phyloP scores from a whole-genome alignment of 1,139 yeast genomes.

The Blastobotrys capitulatus region DNA sequence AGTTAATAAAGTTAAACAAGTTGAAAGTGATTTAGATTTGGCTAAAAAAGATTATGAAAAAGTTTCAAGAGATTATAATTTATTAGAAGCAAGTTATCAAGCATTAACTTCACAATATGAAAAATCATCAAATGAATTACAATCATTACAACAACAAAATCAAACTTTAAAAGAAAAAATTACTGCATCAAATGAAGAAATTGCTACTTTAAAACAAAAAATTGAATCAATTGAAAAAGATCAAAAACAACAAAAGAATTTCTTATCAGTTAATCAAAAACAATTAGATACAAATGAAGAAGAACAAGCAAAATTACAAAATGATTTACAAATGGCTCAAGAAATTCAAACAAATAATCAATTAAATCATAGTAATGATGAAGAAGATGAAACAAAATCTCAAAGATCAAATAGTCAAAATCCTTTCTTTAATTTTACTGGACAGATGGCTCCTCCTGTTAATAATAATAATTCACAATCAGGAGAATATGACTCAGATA shows the following conservation, averaged over 20 bases:
- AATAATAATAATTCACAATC: slow-evolving; percentile 8
- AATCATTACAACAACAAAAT: slow-evolving; percentile 63
- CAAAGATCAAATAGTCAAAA: slow-evolving; percentile 20
- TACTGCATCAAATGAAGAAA: slow-evolving; percentile 61
- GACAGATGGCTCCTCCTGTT: slow-evolving; percentile 16
- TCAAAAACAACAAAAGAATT: slow-evolving; percentile 54
- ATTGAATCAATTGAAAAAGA: slow-evolving; percentile 48
- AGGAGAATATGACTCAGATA: not conserved
- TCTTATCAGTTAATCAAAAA: slow-evolving; percentile 59
- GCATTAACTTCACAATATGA: slow-evolving; percentile 65
- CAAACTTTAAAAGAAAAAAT: slow-evolving; percentile 58
- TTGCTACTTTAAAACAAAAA: slow-evolving; percentile 52
- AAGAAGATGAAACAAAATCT: not conserved
- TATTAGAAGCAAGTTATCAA: slow-evolving; percentile 76
- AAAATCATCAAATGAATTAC: slow-evolving; percentile 53
- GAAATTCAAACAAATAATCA: not conserved
- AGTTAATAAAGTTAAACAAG: slow-evolving; percentile 55
- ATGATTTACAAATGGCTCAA: slow-evolving; percentile 21
- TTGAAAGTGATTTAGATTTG: slow-evolving; percentile 52
- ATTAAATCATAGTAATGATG: not conserved
- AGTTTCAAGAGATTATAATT: slow-evolving; percentile 67
- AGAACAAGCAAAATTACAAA: slow-evolving; percentile 46
- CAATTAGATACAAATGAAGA: slow-evolving; percentile 56
- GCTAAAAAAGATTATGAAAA: slow-evolving; percentile 68
- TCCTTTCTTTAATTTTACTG: slow-evolving; percentile 26